These are phyloP conservation scores for Phytopythium boreale DNA, from an alignment of 352 stramenopile species.

Conservation along the genomic window DNA sequence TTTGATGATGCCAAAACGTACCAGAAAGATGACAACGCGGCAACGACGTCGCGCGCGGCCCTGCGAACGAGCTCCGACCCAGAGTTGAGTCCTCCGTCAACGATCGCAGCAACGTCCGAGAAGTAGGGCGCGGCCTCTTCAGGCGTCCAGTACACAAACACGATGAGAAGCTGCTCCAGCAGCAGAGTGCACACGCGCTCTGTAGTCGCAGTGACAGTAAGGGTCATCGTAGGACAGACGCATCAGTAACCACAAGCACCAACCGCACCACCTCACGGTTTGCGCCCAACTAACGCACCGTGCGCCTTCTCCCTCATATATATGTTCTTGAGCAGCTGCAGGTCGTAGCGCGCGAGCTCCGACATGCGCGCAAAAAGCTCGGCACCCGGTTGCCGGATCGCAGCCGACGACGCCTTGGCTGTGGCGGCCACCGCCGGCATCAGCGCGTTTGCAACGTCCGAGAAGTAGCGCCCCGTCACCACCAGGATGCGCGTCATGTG, in stretches of 20 bases:
- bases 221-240: not conserved
- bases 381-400: slow-evolving; percentile 46
- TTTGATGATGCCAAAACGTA: slow-evolving; percentile 13
- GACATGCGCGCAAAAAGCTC: slow-evolving; percentile 53
- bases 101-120: slow-evolving; percentile 47
- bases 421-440: slow-evolving; percentile 44
- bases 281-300: slow-evolving; percentile 16
- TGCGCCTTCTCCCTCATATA: slow-evolving; percentile 35
- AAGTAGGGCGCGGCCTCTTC: slow-evolving; percentile 41
- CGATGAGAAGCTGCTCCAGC: slow-evolving; percentile 52
- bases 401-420: slow-evolving; percentile 48
- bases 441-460: slow-evolving; percentile 54
- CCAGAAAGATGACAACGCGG: slow-evolving; percentile 43
- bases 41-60: slow-evolving; percentile 43
- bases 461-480: slow-evolving; percentile 39
- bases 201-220: slow-evolving; percentile 13
- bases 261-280: not conserved
- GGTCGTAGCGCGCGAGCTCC: slow-evolving; percentile 57
- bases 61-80: slow-evolving; percentile 38
- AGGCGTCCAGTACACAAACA: slow-evolving; percentile 54
- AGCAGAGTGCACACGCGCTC: slow-evolving; percentile 51
- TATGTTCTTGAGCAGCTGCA: slow-evolving; percentile 43
- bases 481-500: slow-evolving; percentile 45
- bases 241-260: not conserved
- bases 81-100: slow-evolving; percentile 44